A percentile compares a stretch with the other conserved stretches of the same genome.
Evolutionary conservation across 2,329 filamentous ascomycete species (phyloP).

Genomic region (Penicillium psychrosexuale): DNA sequence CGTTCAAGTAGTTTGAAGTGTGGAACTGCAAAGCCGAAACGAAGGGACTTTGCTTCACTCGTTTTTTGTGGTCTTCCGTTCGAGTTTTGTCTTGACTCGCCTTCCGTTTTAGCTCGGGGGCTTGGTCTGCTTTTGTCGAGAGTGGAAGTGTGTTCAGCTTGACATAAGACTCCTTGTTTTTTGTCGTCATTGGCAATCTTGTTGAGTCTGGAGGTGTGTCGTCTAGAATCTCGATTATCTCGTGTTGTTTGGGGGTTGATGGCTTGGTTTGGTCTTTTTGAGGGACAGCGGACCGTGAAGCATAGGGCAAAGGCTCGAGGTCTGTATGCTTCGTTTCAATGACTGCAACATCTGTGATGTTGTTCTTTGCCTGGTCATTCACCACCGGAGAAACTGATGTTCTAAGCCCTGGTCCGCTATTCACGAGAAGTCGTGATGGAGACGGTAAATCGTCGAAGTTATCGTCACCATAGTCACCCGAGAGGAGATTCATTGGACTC

Average conservation of each 20-base stretch:
- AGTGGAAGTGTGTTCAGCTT: background rate
- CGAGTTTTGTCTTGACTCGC: background rate
- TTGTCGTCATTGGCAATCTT: background rate
- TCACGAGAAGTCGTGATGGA: conserved; percentile 27
- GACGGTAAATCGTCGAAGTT: conserved; percentile 40
- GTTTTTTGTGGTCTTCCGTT: background rate
- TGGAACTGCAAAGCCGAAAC: background rate
- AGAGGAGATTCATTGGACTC: conserved; percentile 11
- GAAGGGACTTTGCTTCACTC: background rate
- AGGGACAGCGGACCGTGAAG: background rate
- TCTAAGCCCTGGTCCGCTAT: background rate
- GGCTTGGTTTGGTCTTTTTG: background rate
- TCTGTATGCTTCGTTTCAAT: background rate
- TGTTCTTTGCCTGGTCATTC: background rate
- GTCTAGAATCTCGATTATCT: conserved; percentile 8
- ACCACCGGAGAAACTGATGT: background rate
- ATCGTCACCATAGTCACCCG: conserved; percentile 36
- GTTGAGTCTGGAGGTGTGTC: background rate
- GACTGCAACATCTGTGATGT: background rate
- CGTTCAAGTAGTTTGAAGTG: background rate
- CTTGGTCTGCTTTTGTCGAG: background rate
- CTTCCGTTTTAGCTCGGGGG: conserved; percentile 7
- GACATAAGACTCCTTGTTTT: background rate
- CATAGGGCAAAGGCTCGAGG: background rate
- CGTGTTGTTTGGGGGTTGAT: background rate